Percentiles rank a stretch among this genome's conserved stretches.
Conservation (phyloP, 805 yeast genomes). For the Myxozyma melibiosi region DNA sequence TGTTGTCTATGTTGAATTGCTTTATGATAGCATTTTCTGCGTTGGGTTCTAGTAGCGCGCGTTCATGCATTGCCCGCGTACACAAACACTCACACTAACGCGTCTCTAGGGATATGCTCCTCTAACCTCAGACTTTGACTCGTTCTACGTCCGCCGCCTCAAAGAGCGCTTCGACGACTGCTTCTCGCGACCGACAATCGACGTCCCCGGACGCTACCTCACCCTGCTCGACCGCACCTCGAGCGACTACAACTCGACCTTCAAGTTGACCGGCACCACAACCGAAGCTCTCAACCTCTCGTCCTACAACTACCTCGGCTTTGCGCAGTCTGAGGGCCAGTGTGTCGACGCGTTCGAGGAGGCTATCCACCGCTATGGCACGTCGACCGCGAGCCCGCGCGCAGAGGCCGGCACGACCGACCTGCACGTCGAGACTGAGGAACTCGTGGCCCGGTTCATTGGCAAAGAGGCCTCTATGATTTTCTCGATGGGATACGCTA, state of each 20-base stretch:
- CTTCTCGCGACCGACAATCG: conserved; percentile 93
- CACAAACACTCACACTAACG: background rate
- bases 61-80: background rate
- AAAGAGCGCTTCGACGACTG: conserved; percentile 91
- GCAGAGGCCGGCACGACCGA: conserved; percentile 72
- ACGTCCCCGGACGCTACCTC: conserved; percentile 94
- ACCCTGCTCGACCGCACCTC: conserved; percentile 77
- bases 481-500: conserved; percentile 94
- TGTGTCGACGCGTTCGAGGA: conserved; percentile 81
- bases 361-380: conserved; percentile 68
- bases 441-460: conserved; percentile 75
- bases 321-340: conserved; percentile 90
- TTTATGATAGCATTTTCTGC: background rate
- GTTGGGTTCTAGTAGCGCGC: background rate
- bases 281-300: conserved; percentile 81
- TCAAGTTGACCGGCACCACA: conserved; percentile 73
- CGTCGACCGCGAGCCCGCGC: conserved; percentile 78
- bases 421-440: conserved; percentile 73
- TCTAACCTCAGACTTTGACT: conserved; percentile 90
- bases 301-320: conserved; percentile 92
- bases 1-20: background rate
- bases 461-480: conserved; percentile 88
- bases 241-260: conserved; percentile 63
- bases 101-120: conserved; percentile 77
- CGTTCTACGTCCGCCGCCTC: conserved; percentile 89